phyloP scores from a whole-genome alignment of 345 rosid species.

The Melaleuca quinquenervia region DNA sequence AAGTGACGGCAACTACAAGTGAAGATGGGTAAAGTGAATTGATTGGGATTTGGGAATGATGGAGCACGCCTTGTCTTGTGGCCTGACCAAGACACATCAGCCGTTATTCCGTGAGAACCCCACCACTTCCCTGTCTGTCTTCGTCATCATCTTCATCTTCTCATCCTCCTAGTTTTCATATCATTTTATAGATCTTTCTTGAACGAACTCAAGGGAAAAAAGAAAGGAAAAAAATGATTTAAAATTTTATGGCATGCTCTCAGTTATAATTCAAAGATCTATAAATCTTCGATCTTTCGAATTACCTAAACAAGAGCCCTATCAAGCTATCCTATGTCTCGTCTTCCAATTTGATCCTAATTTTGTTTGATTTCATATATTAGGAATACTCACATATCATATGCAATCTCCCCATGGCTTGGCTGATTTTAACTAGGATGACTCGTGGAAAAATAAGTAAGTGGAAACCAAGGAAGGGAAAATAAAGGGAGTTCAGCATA shows the following conservation, averaged over 20 bases:
- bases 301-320: background rate
- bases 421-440: too few relatives aligned
- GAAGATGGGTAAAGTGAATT: background rate
- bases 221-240: background rate
- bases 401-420: background rate
- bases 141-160: background rate
- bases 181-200: background rate
- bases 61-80: slow-evolving; percentile 29
- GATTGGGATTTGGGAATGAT: slow-evolving; percentile 5
- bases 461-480: background rate
- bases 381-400: background rate
- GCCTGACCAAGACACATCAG: slow-evolving; percentile 17
- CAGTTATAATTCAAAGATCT: background rate
- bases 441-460: background rate
- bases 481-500: background rate
- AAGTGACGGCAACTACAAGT: slow-evolving; percentile 7
- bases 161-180: background rate
- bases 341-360: background rate
- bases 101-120: background rate
- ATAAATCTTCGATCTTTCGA: background rate
- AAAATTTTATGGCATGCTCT: background rate
- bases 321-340: background rate
- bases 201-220: background rate
- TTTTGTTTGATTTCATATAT: background rate
- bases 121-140: background rate